Evolutionary conservation across 2,329 filamentous ascomycete genomes (phyloP), one percentile per base, ranked within the genome.

Genomic region (Diaporthe citri): DNA sequence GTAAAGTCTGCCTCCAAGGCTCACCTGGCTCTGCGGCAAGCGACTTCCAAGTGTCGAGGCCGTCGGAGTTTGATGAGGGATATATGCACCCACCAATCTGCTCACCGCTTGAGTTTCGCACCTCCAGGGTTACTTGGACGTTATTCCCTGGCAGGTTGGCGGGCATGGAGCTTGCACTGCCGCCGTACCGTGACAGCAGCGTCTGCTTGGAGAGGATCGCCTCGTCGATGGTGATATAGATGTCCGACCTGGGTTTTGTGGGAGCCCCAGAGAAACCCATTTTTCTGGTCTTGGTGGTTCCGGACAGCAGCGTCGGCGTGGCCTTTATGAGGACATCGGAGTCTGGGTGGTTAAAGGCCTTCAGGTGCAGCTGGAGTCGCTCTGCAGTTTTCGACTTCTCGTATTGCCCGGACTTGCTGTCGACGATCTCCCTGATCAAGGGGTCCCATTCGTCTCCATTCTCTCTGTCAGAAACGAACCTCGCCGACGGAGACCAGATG

Each of bases 211-310:
- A 92, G 34, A 99, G 87, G n/a, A 92, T 88, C 0, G 95, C 94
- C 77, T 95, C 92, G 74, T 92, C 91, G 64, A 99, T 84, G 0
- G 95, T 98, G 59, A 99, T 84, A 82, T 99, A 99, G 69, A 99
- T 98, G 82, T 99, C 97, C 15, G 95, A 98, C 79, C 97, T 90
- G 22, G 94, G 89, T 81, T 95, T 96, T 0, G 93, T 95, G 0
- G 97, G 96, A 2, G 96, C 96, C 17, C 96, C 96, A 4, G 96
- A 95, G 82, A 99, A 98, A 2, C 96, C 97, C 83, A 98, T 96
- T 82, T 97, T 97, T 79, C 89, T 93, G 0, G 96, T 97, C 82
- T 93, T 93, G 74, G 89, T 89, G 75, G 98, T 90, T 70, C 93
- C 93, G 69, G 97, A 93, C 20, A 99, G 90, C 20, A 97, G 86